Base-by-base conservation (phyloP, 768 basidiomycete genomes). In the Termitomyces sp. region DNA sequence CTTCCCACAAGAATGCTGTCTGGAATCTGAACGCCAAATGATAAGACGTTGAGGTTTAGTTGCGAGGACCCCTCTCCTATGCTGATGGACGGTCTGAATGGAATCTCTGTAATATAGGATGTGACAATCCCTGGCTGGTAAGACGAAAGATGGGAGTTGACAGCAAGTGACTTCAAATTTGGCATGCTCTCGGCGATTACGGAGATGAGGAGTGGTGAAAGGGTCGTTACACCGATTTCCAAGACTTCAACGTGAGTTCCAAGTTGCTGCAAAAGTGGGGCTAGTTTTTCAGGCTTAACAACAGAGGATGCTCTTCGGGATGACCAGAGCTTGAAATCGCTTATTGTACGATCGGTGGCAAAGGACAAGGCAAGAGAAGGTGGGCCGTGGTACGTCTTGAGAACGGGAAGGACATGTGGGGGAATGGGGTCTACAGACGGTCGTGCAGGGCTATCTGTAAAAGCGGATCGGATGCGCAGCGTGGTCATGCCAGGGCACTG, bases 91-190 rank as follows among this genome's bases (percentile, higher is more conserved):
- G 53, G 46, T 9, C 10, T 49, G 36, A 53, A 41, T 15, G 43
- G 36, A 12, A 44, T 52, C 18, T 50, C n/a, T 15, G 25, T 52
- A 3, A 43, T 44, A 31, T 54, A 43, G 15, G 40, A 56, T 18
- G 50, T 53, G 36, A 49, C 57, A 2, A 57, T 32, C 2, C 63
- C 64, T 3, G 62, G 61, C n/a, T 63, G 54, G 43, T 59, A 63
- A 1, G 57, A 53, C 11, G 60, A 60, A 36, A 64, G 55, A 40
- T 64, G 64, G 22, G 57, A 52, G 43, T 64, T 64, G 38, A 67
- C 40, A 1, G 59, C 42, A 18, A 65, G 62, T 10, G 43, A 52
- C 35, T 45, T 52, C 22, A 63, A 52, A 11, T 50, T 48, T 31
- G 63, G 61, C n/a, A 64, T 43, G 15, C 41, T 27, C 11, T 51